These are phyloP conservation scores for Flueggea neowawraea DNA, from an alignment of 441 rosid species.

Conservation along the genomic window DNA sequence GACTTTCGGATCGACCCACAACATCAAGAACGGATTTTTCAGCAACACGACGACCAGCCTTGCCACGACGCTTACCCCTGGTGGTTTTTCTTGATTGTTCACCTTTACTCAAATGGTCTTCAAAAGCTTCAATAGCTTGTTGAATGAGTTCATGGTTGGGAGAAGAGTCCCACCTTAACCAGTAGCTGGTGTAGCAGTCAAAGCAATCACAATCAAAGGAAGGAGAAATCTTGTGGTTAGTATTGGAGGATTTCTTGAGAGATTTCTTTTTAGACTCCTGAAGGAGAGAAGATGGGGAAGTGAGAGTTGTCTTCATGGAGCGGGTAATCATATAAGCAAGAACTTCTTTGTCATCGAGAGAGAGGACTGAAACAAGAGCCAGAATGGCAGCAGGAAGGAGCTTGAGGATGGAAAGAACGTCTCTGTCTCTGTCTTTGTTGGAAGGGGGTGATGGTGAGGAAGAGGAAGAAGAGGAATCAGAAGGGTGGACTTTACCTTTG, in stretches of 20 bases:
- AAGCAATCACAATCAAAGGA: constrained; percentile 73
- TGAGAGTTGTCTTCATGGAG: constrained; percentile 36
- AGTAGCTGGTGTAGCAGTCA: constrained; percentile 77
- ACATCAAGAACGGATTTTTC: constrained; percentile 10
- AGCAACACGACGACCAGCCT: constrained; percentile 18
- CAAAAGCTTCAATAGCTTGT: constrained; percentile 78
- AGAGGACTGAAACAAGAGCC: constrained; percentile 55
- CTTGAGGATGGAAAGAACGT: constrained; percentile 43
- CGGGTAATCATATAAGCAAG: constrained; percentile 79
- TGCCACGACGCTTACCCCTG: constrained; percentile 43
- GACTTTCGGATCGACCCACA: not conserved
- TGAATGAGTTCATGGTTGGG: constrained; percentile 74
- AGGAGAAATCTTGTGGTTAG: constrained; percentile 30
- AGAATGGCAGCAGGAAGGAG: constrained; percentile 73
- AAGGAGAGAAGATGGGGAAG: constrained; percentile 2
- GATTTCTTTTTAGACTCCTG: constrained; percentile 31
- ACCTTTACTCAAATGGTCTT: constrained; percentile 47
- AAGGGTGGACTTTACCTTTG: constrained; percentile 85
- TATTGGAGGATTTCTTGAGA: not conserved
- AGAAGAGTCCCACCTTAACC: constrained; percentile 88
- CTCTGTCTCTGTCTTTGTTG: constrained; percentile 13
- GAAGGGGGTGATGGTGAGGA: constrained; percentile 14
- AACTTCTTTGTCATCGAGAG: constrained; percentile 70
- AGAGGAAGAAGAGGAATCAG: constrained; percentile 28
- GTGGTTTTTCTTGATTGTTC: constrained; percentile 27